Percentiles rank a stretch among this genome's conserved stretches.
phyloP scores from a whole-genome alignment of 768 basidiomycete genomes.

The Pleurotus ostreatus region DNA sequence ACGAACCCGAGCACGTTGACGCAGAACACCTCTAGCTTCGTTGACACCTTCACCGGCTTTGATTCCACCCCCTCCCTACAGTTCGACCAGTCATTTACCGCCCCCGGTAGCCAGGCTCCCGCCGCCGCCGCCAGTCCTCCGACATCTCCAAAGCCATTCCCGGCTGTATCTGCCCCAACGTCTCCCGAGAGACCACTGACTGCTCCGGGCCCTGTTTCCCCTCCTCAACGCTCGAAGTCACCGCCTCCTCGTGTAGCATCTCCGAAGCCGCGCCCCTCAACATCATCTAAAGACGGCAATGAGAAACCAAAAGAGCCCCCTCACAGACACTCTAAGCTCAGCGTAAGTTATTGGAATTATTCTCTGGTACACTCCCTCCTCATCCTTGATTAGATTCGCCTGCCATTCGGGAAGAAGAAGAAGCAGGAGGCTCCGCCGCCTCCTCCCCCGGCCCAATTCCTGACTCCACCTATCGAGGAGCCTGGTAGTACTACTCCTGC shows the following conservation, averaged over 20 bases:
- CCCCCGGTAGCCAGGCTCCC: constrained; percentile 29
- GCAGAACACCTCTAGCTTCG: constrained; percentile 30
- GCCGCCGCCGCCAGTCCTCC: constrained; percentile 14
- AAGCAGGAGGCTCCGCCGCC: constrained; percentile 44
- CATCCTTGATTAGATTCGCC: constrained; percentile 49
- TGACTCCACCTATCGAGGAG: constrained; percentile 44
- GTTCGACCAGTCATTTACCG: constrained; percentile 34
- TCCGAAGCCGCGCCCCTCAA: constrained; percentile 57
- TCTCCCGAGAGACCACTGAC: constrained; percentile 29
- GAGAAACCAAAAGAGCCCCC: constrained; percentile 55
- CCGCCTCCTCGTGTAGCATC: constrained; percentile 51
- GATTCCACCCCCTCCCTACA: constrained; percentile 34
- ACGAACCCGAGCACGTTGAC: constrained; percentile 3
- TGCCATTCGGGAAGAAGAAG: constrained; percentile 77
- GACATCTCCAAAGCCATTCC: constrained; percentile 23
- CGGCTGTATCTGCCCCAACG: constrained; percentile 29
- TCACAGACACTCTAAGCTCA: constrained; percentile 69
- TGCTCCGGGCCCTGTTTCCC: constrained; percentile 28
- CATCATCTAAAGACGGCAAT: constrained; percentile 54
- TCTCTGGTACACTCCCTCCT: constrained; percentile 2
- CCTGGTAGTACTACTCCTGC: constrained; percentile 43
- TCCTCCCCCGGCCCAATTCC: constrained; percentile 32
- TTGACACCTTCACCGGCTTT: constrained; percentile 55
- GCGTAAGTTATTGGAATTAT: constrained; percentile 44
- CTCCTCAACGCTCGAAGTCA: constrained; percentile 38